phyloP scores from a whole-genome alignment of 2,329 filamentous ascomycete genomes.

The Epichloe sibirici region DNA sequence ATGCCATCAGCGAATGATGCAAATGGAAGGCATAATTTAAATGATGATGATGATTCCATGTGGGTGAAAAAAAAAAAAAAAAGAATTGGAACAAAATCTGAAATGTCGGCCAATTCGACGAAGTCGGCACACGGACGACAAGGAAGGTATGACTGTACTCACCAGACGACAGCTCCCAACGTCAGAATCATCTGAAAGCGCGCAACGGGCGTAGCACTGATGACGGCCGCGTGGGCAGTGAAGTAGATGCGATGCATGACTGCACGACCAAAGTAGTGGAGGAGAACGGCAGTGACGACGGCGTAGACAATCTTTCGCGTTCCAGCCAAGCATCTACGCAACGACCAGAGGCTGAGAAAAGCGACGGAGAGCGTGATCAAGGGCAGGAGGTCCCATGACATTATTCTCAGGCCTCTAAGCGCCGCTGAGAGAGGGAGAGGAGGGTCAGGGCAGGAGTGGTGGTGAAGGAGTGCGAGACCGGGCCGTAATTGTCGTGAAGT shows the following conservation, averaged over 20 bases:
- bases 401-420: constrained; percentile 23
- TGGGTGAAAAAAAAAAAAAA: background rate
- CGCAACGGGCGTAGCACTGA: constrained; percentile 34
- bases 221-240: constrained; percentile 20
- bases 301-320: constrained; percentile 20
- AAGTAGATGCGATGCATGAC: constrained; percentile 18
- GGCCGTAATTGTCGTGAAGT: background rate
- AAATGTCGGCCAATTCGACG: no score
- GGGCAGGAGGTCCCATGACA: constrained; percentile 30
- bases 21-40: background rate
- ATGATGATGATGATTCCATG: no score
- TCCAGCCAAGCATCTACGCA: constrained; percentile 21
- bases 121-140: constrained; percentile 2
- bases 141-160: constrained; percentile 15
- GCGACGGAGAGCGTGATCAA: constrained; percentile 28
- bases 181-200: constrained; percentile 45
- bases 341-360: constrained; percentile 26
- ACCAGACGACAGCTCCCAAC: constrained; percentile 42
- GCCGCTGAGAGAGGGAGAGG: constrained; percentile 1
- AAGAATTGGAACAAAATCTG: background rate
- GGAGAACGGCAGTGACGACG: constrained; percentile 19
- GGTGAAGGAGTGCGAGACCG: background rate
- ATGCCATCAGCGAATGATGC: background rate
- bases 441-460: background rate
- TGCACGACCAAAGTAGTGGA: constrained; percentile 21